Evolutionary conservation across 2,329 filamentous ascomycete genomes (phyloP), one percentile per base, ranked within the genome.

Genomic region (Cladophialophora immunda): DNA sequence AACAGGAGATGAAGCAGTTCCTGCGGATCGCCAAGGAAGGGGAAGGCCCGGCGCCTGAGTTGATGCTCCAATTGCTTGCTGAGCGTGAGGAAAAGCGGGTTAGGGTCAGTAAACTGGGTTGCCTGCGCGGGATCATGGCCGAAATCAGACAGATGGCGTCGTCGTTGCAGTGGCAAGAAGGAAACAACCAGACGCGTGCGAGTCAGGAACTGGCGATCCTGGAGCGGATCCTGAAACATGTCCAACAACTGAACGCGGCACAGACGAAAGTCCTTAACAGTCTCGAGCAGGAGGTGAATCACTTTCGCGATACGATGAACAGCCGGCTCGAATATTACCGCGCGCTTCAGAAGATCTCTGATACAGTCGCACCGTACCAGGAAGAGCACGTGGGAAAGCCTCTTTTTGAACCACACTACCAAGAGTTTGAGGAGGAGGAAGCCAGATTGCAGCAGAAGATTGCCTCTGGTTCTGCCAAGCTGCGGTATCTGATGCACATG

Each of bases 281-380:
- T 9, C 74, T 90, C 7, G 79, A 90, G 60, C 81, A 80, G 58
- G 94, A 97, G 76, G 81, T 93, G 5, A 90, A 94, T 55, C 81
- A 88, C 30, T 95, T 97, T 76, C 90, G 88, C 30, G 83, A 84
- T 17, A 88, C 90, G 0, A 94, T 97, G 88, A 98, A 98, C 74
- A 84, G 89, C 41, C 89, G 95, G 15, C 80, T 97, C 0, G 93
- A 95, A 65, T 98, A 93, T 76, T 98, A 98, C 76, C 89, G 90
- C 4, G 93, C 97, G 74, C 84, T 98, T 11, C 95, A 98, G 75
- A 86, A 88, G 29, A 89, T 98, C n/a, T 97, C 94, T 0, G 94
- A 98, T 75, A 92, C 88, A 19, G 92, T 98, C 0, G 86, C 87
- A 4, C 89, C 91, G 0, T 92, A 91, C 64, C 61, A 67, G n/a